Evolutionary conservation across 176 grass and related monocot genomes (phyloP), one percentile per base, ranked within the genome.

Genomic region (Elymus sibiricus): DNA sequence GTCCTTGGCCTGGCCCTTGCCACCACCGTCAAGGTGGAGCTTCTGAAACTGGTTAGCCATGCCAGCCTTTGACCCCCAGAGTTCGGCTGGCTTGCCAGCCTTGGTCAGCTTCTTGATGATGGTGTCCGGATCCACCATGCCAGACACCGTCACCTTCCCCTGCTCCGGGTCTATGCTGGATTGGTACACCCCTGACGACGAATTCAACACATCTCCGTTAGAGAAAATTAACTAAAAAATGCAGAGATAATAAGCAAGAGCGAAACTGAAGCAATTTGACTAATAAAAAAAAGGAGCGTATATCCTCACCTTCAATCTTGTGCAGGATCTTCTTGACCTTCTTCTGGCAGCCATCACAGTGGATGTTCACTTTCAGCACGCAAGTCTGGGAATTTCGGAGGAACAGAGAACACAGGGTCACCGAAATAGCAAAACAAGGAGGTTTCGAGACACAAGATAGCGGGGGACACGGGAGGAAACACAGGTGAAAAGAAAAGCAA

Each of bases 361-460:
- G 89, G n/a, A 98, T 93, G 73, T 89, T 87, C n/a, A 98, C 93
- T 75, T 92, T 95, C 40, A 98, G 66, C 58, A 90, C 85, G 63
- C 87, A 93, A 7, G 91, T 95, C 95, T 98, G 77, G 19, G 84
- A 59, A 87, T 64, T 82, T 43, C 32, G 69, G 67, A 74, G 37
- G 27, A 76, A 69, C 22, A 86, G 69, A 76, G n/a, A 86, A 49
- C 11, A 34, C 51, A 82, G 4, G 26, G 9, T 85, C 26, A 89
- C 59, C 19, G 25, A 71, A 51, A 79, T 17, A 19, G 42, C 32
- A 37, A 31, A 58, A 53, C 9, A 76, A 26, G 77, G 34, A 79
- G 77, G n/a, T 43, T 79, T 79, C 12, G 21, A 66, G 31, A 21
- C 51, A n/a, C n/a, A 49, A 68, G 29, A 60, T 65, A 77, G 69